A percentile compares a stretch with the other conserved stretches of the same genome.
phyloP scores from a whole-genome alignment of 2,329 filamentous ascomycete species.

The Alternaria atra region DNA sequence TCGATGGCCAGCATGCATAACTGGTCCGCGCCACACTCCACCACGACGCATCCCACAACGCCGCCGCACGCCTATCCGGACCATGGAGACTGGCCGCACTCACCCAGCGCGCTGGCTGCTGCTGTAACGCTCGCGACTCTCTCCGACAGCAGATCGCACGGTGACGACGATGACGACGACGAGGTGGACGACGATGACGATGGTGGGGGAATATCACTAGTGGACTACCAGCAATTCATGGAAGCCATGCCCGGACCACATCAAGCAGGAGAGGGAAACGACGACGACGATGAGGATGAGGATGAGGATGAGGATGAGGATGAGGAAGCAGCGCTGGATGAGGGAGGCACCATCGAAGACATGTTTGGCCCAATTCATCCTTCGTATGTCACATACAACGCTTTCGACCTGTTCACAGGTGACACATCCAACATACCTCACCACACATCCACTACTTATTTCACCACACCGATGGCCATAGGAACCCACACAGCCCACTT shows the following conservation, averaged over 20 bases:
- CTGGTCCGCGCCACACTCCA: slow-evolving; percentile 21
- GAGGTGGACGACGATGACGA: slow-evolving; percentile 22
- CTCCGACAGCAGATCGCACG: slow-evolving; percentile 39
- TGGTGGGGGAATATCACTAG: slow-evolving; percentile 41
- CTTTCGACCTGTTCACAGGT: slow-evolving; percentile 9
- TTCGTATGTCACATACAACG: slow-evolving; percentile 14
- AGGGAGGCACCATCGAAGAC: slow-evolving; percentile 21
- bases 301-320: slow-evolving; percentile 1
- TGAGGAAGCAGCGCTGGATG: slow-evolving; percentile 4
- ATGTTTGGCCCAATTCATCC: slow-evolving; percentile 28
- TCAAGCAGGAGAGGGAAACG: slow-evolving; percentile 10
- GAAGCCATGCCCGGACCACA: slow-evolving; percentile 12
- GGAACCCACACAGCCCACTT: slow-evolving; percentile 22
- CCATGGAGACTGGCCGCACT: slow-evolving; percentile 21
- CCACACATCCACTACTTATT: slow-evolving; percentile 24
- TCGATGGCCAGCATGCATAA: slow-evolving; percentile 40
- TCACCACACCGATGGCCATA: slow-evolving; percentile 19
- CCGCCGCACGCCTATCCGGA: slow-evolving; percentile 12
- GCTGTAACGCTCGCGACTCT: slow-evolving; percentile 41
- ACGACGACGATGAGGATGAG: neutral
- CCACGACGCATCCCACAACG: slow-evolving; percentile 22
- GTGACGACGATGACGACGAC: slow-evolving; percentile 9
- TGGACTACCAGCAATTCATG: slow-evolving; percentile 24
- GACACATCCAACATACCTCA: slow-evolving; percentile 16
- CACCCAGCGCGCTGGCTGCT: slow-evolving; percentile 36